Conservation (phyloP, 805 yeast species). For the Candida argentea region DNA sequence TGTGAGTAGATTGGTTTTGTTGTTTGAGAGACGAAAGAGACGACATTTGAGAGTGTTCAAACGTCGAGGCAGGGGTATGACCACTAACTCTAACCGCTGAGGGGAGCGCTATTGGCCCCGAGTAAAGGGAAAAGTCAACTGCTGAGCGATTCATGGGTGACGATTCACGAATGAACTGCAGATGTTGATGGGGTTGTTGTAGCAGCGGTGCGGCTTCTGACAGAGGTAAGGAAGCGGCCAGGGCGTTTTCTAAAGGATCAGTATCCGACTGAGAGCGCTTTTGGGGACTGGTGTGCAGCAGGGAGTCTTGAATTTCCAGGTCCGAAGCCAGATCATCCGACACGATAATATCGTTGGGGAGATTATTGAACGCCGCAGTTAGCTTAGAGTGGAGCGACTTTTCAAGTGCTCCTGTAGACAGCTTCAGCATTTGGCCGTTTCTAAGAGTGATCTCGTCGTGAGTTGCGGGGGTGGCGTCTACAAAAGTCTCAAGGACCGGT, state of each 20-base stretch:
- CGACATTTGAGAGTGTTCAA: constrained; percentile 6
- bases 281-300: not conserved
- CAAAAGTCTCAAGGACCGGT: too few species aligned
- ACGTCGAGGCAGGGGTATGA: constrained; percentile 3
- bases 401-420: not conserved
- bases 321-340: constrained; percentile 38
- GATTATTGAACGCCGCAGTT: constrained; percentile 30
- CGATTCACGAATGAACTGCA: constrained; percentile 1
- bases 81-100: constrained; percentile 19
- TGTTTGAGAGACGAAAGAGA: constrained; percentile 18
- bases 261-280: not conserved
- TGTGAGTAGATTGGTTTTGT: constrained; percentile 12
- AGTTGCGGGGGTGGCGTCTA: too few species aligned
- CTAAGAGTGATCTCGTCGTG: too few species aligned
- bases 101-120: constrained; percentile 17
- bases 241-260: not conserved
- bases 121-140: constrained; percentile 13
- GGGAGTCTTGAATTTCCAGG: constrained; percentile 15
- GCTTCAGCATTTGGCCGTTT: constrained; percentile 2
- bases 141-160: constrained; percentile 1
- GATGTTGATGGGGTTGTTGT: constrained; percentile 3
- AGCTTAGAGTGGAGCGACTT: constrained; percentile 25
- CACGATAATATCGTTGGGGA: constrained; percentile 38
- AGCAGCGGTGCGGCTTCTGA: not conserved
- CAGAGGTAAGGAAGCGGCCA: constrained; percentile 1